Evolutionary conservation across 208 protist genomes (phyloP).

Genomic region (Trypanosoma scelopori): DNA sequence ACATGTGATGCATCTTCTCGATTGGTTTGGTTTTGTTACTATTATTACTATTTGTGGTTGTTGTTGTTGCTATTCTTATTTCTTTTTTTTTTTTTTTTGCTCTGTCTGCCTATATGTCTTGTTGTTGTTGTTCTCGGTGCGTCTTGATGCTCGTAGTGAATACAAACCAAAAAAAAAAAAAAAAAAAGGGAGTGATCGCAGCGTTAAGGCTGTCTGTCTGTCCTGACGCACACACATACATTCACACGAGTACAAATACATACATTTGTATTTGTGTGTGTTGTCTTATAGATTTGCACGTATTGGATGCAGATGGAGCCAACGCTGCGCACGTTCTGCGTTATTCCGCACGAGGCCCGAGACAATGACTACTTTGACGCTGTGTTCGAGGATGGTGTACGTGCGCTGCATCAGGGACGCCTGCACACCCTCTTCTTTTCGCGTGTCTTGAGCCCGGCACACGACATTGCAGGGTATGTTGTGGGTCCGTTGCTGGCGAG

Average conservation of each 20-base stretch:
- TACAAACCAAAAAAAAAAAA: too few relatives aligned
- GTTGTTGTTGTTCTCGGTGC: too few relatives aligned
- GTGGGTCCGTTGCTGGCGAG: conserved; percentile 50
- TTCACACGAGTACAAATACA: background rate
- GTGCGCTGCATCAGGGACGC: conserved; percentile 41
- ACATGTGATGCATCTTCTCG: too few relatives aligned
- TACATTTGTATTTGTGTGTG: background rate
- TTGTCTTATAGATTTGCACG: too few relatives aligned
- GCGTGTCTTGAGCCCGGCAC: conserved; percentile 66
- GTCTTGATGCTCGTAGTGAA: too few relatives aligned
- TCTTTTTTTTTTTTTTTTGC: too few relatives aligned
- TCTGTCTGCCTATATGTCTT: too few relatives aligned
- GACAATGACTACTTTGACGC: conserved; percentile 69
- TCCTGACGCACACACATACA: background rate
- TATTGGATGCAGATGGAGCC: conserved; percentile 13
- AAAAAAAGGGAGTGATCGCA: too few relatives aligned
- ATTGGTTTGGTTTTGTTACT: too few relatives aligned
- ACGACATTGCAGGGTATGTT: conserved; percentile 56
- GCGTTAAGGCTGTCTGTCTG: background rate
- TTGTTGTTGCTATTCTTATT: too few relatives aligned
- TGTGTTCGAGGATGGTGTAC: conserved; percentile 73
- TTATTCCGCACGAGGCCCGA: conserved; percentile 68
- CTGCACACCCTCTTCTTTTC: conserved; percentile 48
- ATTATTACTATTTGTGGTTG: too few relatives aligned
- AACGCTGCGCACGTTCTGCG: conserved; percentile 66